phyloP scores from a whole-genome alignment of 1,284 basidiomycete genomes.

The Hemileia vastatrix region DNA sequence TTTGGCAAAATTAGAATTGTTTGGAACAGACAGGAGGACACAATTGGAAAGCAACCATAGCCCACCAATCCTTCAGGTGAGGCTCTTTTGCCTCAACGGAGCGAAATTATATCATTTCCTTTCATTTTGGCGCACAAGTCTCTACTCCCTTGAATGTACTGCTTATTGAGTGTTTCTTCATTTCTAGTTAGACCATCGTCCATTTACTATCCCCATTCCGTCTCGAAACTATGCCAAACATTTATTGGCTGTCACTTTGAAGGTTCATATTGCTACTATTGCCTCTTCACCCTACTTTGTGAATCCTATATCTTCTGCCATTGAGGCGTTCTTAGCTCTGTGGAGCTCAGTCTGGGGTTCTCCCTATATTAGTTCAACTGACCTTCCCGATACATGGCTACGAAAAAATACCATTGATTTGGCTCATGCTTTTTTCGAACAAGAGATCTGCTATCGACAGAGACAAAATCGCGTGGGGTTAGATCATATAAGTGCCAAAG shows the following conservation, averaged over 20 bases:
- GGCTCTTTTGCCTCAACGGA: not conserved
- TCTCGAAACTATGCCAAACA: constrained; percentile 11
- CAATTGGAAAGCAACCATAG: constrained; percentile 2
- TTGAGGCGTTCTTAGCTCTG: constrained; percentile 10
- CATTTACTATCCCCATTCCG: constrained; percentile 19
- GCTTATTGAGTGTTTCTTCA: not conserved
- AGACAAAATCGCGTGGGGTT: not conserved
- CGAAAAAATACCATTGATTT: no score
- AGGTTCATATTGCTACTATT: constrained; percentile 10
- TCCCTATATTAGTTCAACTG: constrained; percentile 4
- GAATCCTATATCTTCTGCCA: constrained; percentile 14
- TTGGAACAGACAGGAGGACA: constrained; percentile 21
- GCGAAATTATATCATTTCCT: not conserved
- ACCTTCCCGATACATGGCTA: no score
- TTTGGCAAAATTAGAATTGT: constrained; percentile 1
- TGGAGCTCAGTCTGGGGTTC: constrained; percentile 15
- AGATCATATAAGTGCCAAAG: not conserved
- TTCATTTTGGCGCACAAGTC: not conserved
- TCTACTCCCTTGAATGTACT: not conserved
- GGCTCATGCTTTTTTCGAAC: no score
- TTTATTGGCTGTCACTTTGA: constrained; percentile 11
- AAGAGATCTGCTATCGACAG: no score
- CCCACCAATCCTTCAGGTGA: not conserved
- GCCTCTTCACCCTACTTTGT: constrained; percentile 16
- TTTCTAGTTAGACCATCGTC: constrained; percentile 17